A percentile compares a stretch with the other conserved stretches of the same genome.
These are phyloP conservation scores for Podaxis mareebaensis DNA, from an alignment of 768 basidiomycete genomes.

Conservation along the genomic window DNA sequence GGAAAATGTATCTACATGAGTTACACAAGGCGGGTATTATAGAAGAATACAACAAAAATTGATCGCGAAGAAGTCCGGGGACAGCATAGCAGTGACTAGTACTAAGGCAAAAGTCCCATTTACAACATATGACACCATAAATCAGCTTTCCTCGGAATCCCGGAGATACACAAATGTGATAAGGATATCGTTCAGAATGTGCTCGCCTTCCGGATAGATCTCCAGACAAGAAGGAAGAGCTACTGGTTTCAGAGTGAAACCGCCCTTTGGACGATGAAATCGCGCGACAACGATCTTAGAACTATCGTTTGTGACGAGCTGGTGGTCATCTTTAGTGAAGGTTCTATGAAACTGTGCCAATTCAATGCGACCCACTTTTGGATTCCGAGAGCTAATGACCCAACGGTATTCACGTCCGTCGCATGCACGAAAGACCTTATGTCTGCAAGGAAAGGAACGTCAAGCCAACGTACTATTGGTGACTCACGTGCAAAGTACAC, in stretches of 20 bases:
- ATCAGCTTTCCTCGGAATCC: background rate
- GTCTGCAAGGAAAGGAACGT: background rate
- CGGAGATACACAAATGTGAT: conserved; percentile 10
- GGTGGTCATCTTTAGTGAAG: background rate
- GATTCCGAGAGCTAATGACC: background rate
- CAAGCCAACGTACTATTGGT: background rate
- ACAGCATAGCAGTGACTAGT: background rate
- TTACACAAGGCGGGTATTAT: no score
- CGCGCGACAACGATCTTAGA: conserved; percentile 5
- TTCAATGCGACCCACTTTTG: background rate
- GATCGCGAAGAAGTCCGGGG: background rate
- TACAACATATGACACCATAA: background rate
- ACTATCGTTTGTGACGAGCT: conserved; percentile 9
- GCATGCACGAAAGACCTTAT: conserved; percentile 9
- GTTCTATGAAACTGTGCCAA: background rate
- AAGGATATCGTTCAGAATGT: conserved; percentile 8
- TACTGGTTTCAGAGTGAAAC: background rate
- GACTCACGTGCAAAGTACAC: background rate
- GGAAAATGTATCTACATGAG: no score
- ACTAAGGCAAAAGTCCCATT: background rate
- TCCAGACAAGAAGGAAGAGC: background rate
- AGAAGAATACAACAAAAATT: no score
- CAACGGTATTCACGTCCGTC: conserved; percentile 14
- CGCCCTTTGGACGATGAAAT: background rate
- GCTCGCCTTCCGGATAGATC: conserved; percentile 2